Evolutionary conservation across 257 asterid genomes (phyloP).

Genomic region (Fraxinus quadrangulata): DNA sequence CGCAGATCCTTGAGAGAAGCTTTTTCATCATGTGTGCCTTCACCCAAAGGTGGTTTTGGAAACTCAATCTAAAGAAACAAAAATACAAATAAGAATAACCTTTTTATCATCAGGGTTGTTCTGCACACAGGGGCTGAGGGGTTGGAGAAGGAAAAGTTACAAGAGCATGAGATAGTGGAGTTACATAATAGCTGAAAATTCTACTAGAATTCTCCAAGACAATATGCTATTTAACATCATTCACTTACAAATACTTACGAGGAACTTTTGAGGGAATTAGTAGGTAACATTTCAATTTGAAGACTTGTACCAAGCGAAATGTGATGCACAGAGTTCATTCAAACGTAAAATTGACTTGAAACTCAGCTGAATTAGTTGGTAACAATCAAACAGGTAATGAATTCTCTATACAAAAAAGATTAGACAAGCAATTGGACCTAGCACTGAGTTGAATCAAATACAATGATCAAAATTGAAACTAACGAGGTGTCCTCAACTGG

Average conservation of each 20-base stretch:
- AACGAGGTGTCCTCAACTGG: no score
- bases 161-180: not conserved
- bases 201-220: not conserved
- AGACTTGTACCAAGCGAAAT: not conserved
- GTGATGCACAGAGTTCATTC: not conserved
- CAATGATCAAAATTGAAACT: not conserved
- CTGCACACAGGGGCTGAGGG: not conserved
- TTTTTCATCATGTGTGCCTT: conserved; percentile 55
- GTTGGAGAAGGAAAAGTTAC: not conserved
- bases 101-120: conserved; percentile 5
- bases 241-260: not conserved
- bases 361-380: not conserved
- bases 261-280: not conserved
- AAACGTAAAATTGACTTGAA: not conserved
- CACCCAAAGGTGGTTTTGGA: conserved; percentile 63
- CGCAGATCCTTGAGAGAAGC: conserved; percentile 61
- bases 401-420: not conserved
- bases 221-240: not conserved
- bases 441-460: not conserved
- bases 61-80: conserved; percentile 56
- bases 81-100: conserved; percentile 6
- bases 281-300: not conserved
- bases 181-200: conserved; percentile 16
- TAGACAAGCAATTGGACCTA: not conserved
- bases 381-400: not conserved